phyloP scores from a whole-genome alignment of 495 filamentous ascomycete species.

The Penicillium robsamsonii region DNA sequence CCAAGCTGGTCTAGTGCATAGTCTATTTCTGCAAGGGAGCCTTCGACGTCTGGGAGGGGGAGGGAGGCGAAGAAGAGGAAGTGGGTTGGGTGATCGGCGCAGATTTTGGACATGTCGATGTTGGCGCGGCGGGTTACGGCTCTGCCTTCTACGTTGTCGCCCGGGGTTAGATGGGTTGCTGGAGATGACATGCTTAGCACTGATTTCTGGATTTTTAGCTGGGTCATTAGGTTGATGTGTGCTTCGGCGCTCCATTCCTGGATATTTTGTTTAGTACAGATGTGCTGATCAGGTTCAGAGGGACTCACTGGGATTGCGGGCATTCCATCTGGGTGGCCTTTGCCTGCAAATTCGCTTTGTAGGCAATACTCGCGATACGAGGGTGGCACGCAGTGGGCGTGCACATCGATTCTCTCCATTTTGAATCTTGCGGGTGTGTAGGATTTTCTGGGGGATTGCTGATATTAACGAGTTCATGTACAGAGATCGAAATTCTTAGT shows the following conservation, averaged over 20 bases:
- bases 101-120: conserved; percentile 40
- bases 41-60: conserved; percentile 46
- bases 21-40: conserved; percentile 44
- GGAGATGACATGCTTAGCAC: conserved; percentile 52
- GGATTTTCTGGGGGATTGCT: not conserved
- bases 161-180: conserved; percentile 43
- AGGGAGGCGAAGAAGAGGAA: conserved; percentile 53
- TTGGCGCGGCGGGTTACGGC: conserved; percentile 37
- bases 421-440: not conserved
- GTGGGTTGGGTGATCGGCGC: conserved; percentile 30
- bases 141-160: conserved; percentile 29
- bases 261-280: not conserved
- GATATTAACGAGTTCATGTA: not conserved
- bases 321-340: conserved; percentile 47
- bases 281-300: not conserved
- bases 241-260: conserved; percentile 42
- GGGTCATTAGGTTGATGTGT: conserved; percentile 49
- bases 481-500: not conserved
- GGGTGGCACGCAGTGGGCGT: conserved; percentile 38
- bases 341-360: conserved; percentile 30
- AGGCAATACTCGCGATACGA: conserved; percentile 34
- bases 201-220: conserved; percentile 45
- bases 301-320: conserved; percentile 39
- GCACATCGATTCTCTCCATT: conserved; percentile 36
- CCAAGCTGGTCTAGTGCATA: conserved; percentile 35